Conservation (phyloP, 768 basidiomycete genomes). For the Chalciporus piperatus region DNA sequence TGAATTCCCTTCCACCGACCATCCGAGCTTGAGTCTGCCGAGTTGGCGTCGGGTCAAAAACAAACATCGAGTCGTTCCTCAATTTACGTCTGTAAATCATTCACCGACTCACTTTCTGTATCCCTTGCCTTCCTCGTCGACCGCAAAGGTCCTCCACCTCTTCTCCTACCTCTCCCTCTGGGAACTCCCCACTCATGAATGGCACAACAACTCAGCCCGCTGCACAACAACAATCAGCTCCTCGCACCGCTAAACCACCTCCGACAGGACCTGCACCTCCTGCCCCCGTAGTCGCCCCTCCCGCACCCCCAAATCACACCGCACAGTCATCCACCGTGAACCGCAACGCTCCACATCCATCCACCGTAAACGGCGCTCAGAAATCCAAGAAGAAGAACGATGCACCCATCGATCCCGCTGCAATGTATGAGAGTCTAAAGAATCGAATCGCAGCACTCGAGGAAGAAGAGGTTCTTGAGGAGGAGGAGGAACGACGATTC, state of each 20-base stretch:
- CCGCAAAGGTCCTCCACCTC: conserved; percentile 16
- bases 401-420: conserved; percentile 71
- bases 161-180: conserved; percentile 10
- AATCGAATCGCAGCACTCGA: conserved; percentile 86
- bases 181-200: conserved; percentile 43
- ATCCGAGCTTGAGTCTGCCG: too few species aligned
- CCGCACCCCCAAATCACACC: conserved; percentile 48
- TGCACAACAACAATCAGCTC: conserved; percentile 18
- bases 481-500: conserved; percentile 80
- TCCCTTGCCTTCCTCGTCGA: conserved; percentile 31
- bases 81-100: conserved; percentile 17
- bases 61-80: conserved; percentile 8
- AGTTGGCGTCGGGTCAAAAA: neutral
- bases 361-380: conserved; percentile 30
- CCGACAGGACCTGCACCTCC: conserved; percentile 60
- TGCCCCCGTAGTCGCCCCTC: conserved; percentile 56
- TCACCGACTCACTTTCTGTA: conserved; percentile 23
- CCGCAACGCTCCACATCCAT: conserved; percentile 33
- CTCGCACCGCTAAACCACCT: conserved; percentile 46
- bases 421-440: conserved; percentile 87
- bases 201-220: conserved; percentile 35
- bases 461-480: conserved; percentile 82
- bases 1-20: too few species aligned
- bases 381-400: conserved; percentile 72
- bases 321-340: conserved; percentile 33